These are phyloP conservation scores for Coemansia sp. DNA, from an alignment of 192 early-diverging fungal species.

Conservation along the genomic window DNA sequence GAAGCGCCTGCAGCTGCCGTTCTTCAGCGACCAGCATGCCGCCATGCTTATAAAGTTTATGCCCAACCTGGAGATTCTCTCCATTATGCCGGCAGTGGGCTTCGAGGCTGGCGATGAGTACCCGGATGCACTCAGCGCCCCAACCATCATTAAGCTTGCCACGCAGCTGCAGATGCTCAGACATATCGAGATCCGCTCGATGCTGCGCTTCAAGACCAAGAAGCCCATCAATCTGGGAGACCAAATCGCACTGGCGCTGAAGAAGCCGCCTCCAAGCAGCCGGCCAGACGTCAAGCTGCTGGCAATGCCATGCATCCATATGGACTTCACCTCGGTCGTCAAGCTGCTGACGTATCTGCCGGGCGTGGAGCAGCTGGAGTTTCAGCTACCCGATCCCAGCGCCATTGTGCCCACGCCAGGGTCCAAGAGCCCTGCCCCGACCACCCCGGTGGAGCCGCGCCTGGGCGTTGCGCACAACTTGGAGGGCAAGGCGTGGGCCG, in stretches of 20 bases:
- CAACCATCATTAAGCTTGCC: conserved; percentile 32
- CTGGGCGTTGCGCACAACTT: conserved; percentile 35
- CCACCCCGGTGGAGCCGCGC: conserved; percentile 5
- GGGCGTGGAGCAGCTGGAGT: conserved; percentile 49
- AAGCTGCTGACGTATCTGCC: conserved; percentile 37
- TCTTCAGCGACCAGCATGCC: conserved; percentile 49
- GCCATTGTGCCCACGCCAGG: conserved; percentile 16
- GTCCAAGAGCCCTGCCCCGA: not conserved
- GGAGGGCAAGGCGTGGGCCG: conserved; percentile 38
- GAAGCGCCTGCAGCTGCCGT: conserved; percentile 50
- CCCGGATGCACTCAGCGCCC: conserved; percentile 27
- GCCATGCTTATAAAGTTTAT: conserved; percentile 49
- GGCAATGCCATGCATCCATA: conserved; percentile 36
- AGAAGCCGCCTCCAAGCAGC: conserved; percentile 19
- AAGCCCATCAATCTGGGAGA: conserved; percentile 39
- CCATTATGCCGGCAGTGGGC: conserved; percentile 34
- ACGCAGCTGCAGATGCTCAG: conserved; percentile 44
- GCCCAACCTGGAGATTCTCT: conserved; percentile 49
- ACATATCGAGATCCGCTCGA: conserved; percentile 46
- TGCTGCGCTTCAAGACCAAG: conserved; percentile 38
- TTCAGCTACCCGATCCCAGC: conserved; percentile 40
- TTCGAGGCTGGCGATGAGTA: conserved; percentile 53
- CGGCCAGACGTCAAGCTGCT: conserved; percentile 46
- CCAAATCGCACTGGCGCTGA: conserved; percentile 27
- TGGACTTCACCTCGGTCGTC: conserved; percentile 46